Percentiles rank a stretch among this genome's conserved stretches.
Evolutionary conservation across 495 filamentous ascomycete genomes (phyloP).

Genomic region (Darksidea phi): DNA sequence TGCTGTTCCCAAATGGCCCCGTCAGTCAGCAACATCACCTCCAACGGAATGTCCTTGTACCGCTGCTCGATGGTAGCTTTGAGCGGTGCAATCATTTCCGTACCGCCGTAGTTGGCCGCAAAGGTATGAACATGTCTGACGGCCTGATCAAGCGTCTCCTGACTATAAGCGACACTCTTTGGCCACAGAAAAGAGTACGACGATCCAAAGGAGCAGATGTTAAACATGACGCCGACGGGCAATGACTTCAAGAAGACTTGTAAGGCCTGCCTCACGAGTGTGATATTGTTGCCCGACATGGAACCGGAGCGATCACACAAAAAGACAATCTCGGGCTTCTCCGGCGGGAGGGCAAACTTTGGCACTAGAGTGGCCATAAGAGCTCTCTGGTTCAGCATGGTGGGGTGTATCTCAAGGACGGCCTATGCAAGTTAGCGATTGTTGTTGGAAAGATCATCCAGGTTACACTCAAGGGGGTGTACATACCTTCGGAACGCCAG

Average conservation of each 20-base stretch:
- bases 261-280: constrained; percentile 57
- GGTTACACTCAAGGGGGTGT: no score
- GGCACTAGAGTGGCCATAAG: constrained; percentile 68
- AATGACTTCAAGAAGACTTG: constrained; percentile 69
- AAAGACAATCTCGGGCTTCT: constrained; percentile 65
- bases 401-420: constrained; percentile 62
- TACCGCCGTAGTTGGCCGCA: constrained; percentile 61
- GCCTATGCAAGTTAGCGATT: constrained; percentile 27
- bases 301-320: constrained; percentile 67
- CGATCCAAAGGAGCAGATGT: constrained; percentile 70
- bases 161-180: constrained; percentile 55
- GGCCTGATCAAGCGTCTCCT: constrained; percentile 53
- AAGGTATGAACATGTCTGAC: constrained; percentile 52
- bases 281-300: constrained; percentile 57
- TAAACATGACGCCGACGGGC: constrained; percentile 66
- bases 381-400: constrained; percentile 58
- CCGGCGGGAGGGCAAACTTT: constrained; percentile 56
- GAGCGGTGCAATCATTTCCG: constrained; percentile 60
- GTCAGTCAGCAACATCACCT: constrained; percentile 68
- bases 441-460: no score
- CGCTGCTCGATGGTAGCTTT: constrained; percentile 52
- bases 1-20: constrained; percentile 65
- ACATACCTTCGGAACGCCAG: constrained; percentile 52
- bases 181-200: constrained; percentile 57
- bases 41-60: constrained; percentile 54